Evolutionary conservation across 805 yeast genomes (phyloP).

Genomic region (Hanseniaspora clermontiae): DNA sequence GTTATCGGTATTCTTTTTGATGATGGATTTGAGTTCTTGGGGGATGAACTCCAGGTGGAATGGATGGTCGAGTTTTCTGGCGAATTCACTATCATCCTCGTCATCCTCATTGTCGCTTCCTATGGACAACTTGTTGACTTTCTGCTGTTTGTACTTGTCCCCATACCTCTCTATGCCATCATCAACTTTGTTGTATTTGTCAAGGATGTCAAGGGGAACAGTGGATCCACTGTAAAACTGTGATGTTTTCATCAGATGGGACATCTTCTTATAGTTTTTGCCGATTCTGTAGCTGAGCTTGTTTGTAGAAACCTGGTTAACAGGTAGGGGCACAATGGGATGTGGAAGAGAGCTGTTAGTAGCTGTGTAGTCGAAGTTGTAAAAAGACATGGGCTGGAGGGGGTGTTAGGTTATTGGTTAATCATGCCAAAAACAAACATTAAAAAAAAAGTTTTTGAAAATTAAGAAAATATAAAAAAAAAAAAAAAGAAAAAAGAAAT

Average conservation of each 20-base stretch:
- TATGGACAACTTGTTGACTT: slow-evolving; percentile 30
- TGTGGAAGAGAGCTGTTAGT: slow-evolving; percentile 12
- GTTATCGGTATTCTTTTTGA: slow-evolving; percentile 36
- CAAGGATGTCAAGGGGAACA: slow-evolving; percentile 16
- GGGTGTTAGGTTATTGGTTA: too few species aligned
- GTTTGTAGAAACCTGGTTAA: slow-evolving; percentile 9
- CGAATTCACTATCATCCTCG: not conserved
- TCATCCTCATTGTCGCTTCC: slow-evolving; percentile 33
- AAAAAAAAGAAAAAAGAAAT: too few species aligned
- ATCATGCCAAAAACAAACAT: too few species aligned
- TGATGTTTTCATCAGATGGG: slow-evolving; percentile 1
- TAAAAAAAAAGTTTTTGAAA: too few species aligned
- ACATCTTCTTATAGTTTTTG: slow-evolving; percentile 6
- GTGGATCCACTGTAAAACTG: slow-evolving; percentile 12
- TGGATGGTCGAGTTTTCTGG: slow-evolving; percentile 38
- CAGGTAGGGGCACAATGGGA: slow-evolving; percentile 9
- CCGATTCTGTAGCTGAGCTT: slow-evolving; percentile 5
- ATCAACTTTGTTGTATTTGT: slow-evolving; percentile 23
- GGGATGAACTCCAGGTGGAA: slow-evolving; percentile 63
- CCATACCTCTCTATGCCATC: slow-evolving; percentile 76
- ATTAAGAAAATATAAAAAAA: too few species aligned
- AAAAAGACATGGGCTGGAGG: slow-evolving; percentile 3
- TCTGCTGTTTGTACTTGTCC: slow-evolving; percentile 53
- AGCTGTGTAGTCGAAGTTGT: slow-evolving; percentile 12
- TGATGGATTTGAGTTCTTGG: slow-evolving; percentile 55